Percentiles rank a stretch among this genome's conserved stretches.
phyloP scores from a whole-genome alignment of 2,329 filamentous ascomycete species.

The Tolypocladium sp. region DNA sequence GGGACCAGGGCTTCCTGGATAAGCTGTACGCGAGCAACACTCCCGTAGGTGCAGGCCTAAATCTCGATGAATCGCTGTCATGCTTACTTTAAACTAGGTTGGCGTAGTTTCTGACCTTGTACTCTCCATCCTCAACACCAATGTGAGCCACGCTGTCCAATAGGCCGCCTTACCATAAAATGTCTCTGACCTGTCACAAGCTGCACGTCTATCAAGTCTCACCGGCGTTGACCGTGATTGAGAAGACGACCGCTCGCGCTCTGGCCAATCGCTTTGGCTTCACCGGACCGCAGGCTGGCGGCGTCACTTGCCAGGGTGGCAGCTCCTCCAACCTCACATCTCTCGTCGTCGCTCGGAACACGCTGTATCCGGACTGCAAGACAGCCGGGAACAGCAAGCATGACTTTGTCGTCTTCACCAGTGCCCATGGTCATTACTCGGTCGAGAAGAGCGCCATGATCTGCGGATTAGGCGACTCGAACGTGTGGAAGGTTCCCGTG shows the following conservation, averaged over 20 bases:
- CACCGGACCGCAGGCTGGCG: constrained; percentile 58
- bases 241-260: constrained; percentile 68
- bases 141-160: constrained; percentile 40
- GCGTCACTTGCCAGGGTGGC: constrained; percentile 73
- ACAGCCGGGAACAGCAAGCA: constrained; percentile 54
- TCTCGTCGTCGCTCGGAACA: constrained; percentile 81
- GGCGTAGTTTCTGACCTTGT: constrained; percentile 80
- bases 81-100: constrained; percentile 37
- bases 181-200: constrained; percentile 13
- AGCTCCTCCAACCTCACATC: constrained; percentile 78
- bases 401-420: constrained; percentile 79
- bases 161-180: not conserved
- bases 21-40: constrained; percentile 92
- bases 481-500: constrained; percentile 67
- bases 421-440: constrained; percentile 84
- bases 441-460: constrained; percentile 92
- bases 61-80: not conserved
- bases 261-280: constrained; percentile 75
- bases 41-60: constrained; percentile 41
- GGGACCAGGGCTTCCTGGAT: constrained; percentile 93
- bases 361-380: constrained; percentile 72
- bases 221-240: constrained; percentile 76
- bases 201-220: constrained; percentile 92
- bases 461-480: constrained; percentile 68
- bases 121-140: constrained; percentile 82